Base-by-base conservation (phyloP, 2,329 filamentous ascomycete species). In the Claviceps pusilla region DNA sequence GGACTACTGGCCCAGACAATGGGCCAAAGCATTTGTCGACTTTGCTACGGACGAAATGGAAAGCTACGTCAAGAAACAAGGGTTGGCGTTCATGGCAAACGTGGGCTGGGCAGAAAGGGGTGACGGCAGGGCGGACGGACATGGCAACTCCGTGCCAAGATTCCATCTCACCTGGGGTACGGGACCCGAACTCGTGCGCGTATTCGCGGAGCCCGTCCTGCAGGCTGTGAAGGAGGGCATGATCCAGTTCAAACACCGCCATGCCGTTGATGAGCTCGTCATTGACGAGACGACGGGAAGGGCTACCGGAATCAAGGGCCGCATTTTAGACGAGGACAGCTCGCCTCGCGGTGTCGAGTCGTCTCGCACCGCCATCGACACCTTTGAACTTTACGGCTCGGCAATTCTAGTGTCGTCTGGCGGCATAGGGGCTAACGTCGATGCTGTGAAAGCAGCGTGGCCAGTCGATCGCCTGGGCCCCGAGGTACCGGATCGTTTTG, bases 1-100 rank as follows among this genome's bases (percentile, higher is more conserved):
- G 53, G 79, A 83, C 63, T 63, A 68, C 61, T 83, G 79, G 79
- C 79, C 79, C 45, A 71, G 74, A 9, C 68, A 71, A 51, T 83
- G 80, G 80, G 79, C 80, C n/a, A 73, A 79, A 62, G 79, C 79
- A 0, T 83, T 82, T 65, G 79, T 83, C 53, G 67, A 82, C 65
- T 83, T 83, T 62, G 79, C 80, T 1, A 66, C 75, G 2, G 76
- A 78, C 60, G 76, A 75, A 59, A 74, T 83, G 72, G 79, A 82
- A 66, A 57, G 59, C 29, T 83, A 83, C 56, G 71, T 82, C 57
- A 77, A 76, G 59, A 71, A 65, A 0, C 67, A 70, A 6, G 80
- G 80, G 1, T 59, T 80, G 19, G 69, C 73, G 0, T 81, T 82
- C 57, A 54, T 79, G 37, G 61, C 70, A 50, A 78, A 73, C 54